Conservation (phyloP, 2,329 filamentous ascomycete genomes). For the Arthroderma sp. region DNA sequence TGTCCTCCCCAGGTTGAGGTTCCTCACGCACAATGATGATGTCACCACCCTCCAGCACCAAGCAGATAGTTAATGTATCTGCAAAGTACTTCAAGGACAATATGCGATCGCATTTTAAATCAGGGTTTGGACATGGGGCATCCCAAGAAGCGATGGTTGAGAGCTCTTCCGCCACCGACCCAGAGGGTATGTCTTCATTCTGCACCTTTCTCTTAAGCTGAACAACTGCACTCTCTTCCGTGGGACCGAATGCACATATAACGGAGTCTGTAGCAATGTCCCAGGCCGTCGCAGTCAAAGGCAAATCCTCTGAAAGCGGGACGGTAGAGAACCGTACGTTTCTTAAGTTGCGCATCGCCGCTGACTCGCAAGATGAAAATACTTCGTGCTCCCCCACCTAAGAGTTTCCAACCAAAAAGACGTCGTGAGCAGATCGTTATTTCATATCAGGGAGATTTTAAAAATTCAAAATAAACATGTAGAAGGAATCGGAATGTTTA, state of each 20-base stretch:
- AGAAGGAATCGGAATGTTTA: too few relatives aligned
- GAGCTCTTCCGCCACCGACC: conserved; percentile 30
- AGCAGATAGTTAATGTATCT: conserved; percentile 61
- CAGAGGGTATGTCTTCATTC: conserved; percentile 26
- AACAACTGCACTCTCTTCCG: conserved; percentile 53
- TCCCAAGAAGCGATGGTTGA: conserved; percentile 70
- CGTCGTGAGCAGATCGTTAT: too few relatives aligned
- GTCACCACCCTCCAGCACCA: conserved; percentile 82
- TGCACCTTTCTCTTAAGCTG: conserved; percentile 48
- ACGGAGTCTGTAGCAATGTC: conserved; percentile 65
- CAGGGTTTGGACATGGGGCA: conserved; percentile 64
- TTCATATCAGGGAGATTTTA: too few relatives aligned
- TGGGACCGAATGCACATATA: conserved; percentile 75
- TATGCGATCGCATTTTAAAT: conserved; percentile 61
- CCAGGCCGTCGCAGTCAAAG: conserved; percentile 70
- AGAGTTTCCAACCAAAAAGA: neutral
- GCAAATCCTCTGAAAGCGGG: conserved; percentile 44
- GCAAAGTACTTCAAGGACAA: conserved; percentile 73
- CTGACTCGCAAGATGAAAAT: too few relatives aligned
- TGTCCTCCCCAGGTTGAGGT: conserved; percentile 51
- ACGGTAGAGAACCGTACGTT: conserved; percentile 59
- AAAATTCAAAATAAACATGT: too few relatives aligned
- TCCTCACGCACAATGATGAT: conserved; percentile 74
- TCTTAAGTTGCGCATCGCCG: conserved; percentile 74
- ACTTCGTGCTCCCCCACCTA: neutral